Evolutionary conservation across 345 rosid genomes (phyloP), one percentile per base, ranked within the genome.

Genomic region (Ricinus communis): DNA sequence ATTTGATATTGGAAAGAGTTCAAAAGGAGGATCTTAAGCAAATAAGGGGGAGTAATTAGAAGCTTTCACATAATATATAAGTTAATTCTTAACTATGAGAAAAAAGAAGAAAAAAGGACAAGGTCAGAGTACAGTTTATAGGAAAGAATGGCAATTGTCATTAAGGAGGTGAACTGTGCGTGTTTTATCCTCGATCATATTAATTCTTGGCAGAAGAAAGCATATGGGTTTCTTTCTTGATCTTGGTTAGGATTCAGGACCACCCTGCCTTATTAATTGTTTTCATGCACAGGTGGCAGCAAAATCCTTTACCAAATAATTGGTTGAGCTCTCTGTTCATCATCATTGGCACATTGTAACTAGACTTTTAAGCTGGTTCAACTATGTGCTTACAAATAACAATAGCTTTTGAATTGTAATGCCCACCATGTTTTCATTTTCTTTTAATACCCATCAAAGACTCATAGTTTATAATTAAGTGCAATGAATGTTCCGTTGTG

Each of bases 261-360:
- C 18, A 56, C 25, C 2, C 2, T 33, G 54, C 28, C 8, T 49
- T 65, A 7, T 14, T 18, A 50, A n/a, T 50, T 54, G 45, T 43
- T 19, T 56, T 52, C 60, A 72, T 41, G 24, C 5, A 24, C 31
- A 60, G 21, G 46, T 38, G 27, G 38, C 36, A 22, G 11, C n/a
- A 49, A 10, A 41, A 33, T 40, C 41, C 55, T 54, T 62, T 21
- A 68, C 76, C 70, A 70, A 69, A 55, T 59, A 16, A 65, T 77
- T 64, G 62, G 33, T 28, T 59, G 58, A 51, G 40, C 24, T 52
- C 24, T 52, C 33, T 43, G 10, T 40, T 10, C 61, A 68, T 58
- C 47, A 71, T 58, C 40, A 52, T 16, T 45, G 68, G 55, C 22
- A 38, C 27, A 62, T 2, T 59, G 12, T 59, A 57, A 57, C 62